These are phyloP conservation scores for Linum lewisii DNA, from an alignment of 345 rosid genomes.

Conservation along the genomic window DNA sequence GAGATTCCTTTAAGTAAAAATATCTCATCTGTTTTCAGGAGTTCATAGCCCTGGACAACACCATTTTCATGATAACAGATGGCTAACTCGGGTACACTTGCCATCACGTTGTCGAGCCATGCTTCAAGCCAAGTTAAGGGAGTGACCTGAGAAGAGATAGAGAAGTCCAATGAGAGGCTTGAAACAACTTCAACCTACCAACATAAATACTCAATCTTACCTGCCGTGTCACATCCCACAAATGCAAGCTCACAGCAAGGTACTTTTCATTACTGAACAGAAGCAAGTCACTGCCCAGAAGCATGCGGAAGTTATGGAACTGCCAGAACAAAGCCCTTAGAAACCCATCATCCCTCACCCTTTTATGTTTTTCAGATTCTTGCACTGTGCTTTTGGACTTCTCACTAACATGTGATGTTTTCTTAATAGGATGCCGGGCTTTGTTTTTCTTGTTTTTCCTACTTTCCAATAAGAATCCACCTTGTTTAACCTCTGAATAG, in stretches of 20 bases:
- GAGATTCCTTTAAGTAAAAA: conserved; percentile 77
- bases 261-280: conserved; percentile 91
- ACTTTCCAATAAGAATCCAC: conserved; percentile 44
- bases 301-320: conserved; percentile 95
- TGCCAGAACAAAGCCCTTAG: conserved; percentile 84
- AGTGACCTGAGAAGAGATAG: conserved; percentile 44
- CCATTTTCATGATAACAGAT: conserved; percentile 92
- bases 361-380: conserved; percentile 73
- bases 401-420: conserved; percentile 61
- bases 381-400: conserved; percentile 57
- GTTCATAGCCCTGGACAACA: conserved; percentile 92
- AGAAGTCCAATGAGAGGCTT: neutral
- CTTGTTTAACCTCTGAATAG: conserved; percentile 45
- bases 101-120: conserved; percentile 98
- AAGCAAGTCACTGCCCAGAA: conserved; percentile 89
- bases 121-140: conserved; percentile 96
- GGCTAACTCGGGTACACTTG: conserved; percentile 96
- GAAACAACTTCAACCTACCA: conserved; percentile 5
- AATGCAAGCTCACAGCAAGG: conserved; percentile 89
- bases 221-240: conserved; percentile 80
- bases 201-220: conserved; percentile 25
- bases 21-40: conserved; percentile 88
- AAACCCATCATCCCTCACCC: conserved; percentile 65
- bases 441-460: conserved; percentile 45
- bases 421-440: conserved; percentile 39